Evolutionary conservation across 768 basidiomycete species (phyloP), one percentile per base, ranked within the genome.

Genomic region (Macrolepiota dolichaula): DNA sequence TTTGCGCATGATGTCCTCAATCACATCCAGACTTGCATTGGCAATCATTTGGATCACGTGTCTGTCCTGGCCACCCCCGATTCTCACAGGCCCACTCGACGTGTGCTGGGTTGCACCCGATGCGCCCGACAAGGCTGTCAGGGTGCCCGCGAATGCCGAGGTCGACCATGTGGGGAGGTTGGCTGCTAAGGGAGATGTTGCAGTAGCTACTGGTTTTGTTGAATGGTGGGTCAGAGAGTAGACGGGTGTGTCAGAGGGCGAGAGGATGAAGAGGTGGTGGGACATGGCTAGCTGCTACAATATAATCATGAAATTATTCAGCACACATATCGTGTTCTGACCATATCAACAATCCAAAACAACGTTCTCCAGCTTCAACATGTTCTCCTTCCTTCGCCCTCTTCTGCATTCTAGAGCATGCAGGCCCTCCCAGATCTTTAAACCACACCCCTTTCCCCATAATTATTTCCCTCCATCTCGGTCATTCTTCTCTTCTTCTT

Each of bases 41-140:
- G 96, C 96, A 69, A 98, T 94, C 92, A 99, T 97, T 79, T 98
- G 96, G 68, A 96, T 92, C 62, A 99, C 93, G 82, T 97, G 94
- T 56, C 92, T 81, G 70, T 93, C 91, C 74, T 89, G 89, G 13
- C 89, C 92, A 4, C 90, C 89, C 11, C 89, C 92, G 73, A 91
- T 85, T 66, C 84, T 79, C 36, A 83, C 83, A 11, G 78, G 79
- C 17, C 85, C 86, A n/a, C 87, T 84, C 46, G 83, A 79, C 19
- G 83, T 80, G 63, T 87, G 85, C 67, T 92, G 88, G 4, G 83
- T 83, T 24, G 89, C 83, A 68, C 85, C 89, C 19, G 91, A 87
- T 13, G 93, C 92, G 3, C 92, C 92, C 19, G 92, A 94, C 57
- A 94, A 73, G 22, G 92, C 92, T 36, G 91, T 93, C 63, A 94